Percentiles rank a stretch among this genome's conserved stretches.
These are phyloP conservation scores for Senna tora DNA, from an alignment of 306 rosid genomes.

Conservation along the genomic window DNA sequence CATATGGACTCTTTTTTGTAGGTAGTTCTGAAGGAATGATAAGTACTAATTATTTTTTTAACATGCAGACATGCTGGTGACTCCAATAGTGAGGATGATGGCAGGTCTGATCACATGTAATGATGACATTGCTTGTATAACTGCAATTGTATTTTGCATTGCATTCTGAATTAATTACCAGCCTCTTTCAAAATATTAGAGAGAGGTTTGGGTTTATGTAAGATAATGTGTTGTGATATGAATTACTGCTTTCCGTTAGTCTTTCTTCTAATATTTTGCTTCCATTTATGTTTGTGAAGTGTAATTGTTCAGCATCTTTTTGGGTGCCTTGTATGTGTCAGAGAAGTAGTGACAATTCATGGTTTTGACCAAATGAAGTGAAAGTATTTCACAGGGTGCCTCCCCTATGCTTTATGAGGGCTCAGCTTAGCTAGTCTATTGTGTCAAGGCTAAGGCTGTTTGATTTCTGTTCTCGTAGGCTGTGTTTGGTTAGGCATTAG, in stretches of 20 bases:
- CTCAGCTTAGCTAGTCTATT: too few relatives aligned
- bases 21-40: conserved; percentile 16
- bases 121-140: conserved; percentile 37
- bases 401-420: neutral
- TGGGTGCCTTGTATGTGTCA: conserved; percentile 11
- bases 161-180: conserved; percentile 36
- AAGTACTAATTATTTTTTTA: conserved; percentile 3
- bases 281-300: conserved; percentile 17
- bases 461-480: too few relatives aligned
- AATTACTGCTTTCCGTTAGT: conserved; percentile 49
- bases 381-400: conserved; percentile 3
- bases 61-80: conserved; percentile 84
- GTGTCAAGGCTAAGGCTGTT: too few relatives aligned
- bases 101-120: conserved; percentile 80
- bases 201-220: conserved; percentile 51
- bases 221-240: conserved; percentile 49
- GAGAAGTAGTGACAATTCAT: conserved; percentile 10
- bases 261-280: conserved; percentile 19
- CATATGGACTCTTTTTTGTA: too few relatives aligned
- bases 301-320: conserved; percentile 10
- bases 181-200: conserved; percentile 35
- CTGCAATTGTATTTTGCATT: conserved; percentile 56
- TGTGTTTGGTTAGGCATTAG: too few relatives aligned
- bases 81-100: conserved; percentile 67
- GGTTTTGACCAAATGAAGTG: conserved; percentile 11